phyloP scores from a whole-genome alignment of 306 rosid species.

The Quercus cerris region DNA sequence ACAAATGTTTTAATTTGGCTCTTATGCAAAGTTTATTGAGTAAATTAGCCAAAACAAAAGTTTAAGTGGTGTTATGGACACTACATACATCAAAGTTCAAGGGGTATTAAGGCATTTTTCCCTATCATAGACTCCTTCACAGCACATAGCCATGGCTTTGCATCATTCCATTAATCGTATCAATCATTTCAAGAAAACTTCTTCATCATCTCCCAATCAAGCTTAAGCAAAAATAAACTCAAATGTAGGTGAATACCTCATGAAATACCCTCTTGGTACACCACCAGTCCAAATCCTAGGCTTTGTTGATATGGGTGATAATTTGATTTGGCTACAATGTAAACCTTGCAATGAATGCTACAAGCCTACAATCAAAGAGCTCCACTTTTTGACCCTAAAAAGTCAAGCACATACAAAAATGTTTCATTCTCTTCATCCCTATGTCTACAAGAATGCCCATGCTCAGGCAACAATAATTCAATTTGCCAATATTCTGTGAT shows the following conservation, averaged over 20 bases:
- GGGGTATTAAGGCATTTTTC: too few relatives aligned
- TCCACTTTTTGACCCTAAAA: conserved; percentile 29
- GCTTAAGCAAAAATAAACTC: neutral
- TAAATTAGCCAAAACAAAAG: too few relatives aligned
- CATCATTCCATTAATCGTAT: neutral
- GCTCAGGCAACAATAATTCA: neutral
- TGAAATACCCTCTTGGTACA: conserved; percentile 44
- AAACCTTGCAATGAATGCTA: conserved; percentile 39
- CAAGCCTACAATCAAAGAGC: conserved; percentile 59
- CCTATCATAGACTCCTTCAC: neutral
- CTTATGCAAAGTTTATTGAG: too few relatives aligned
- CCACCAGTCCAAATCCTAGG: conserved; percentile 41
- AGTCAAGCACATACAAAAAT: conserved; percentile 29
- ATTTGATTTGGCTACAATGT: conserved; percentile 54
- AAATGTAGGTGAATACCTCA: conserved; percentile 30
- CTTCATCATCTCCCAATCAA: neutral
- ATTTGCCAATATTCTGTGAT: neutral
- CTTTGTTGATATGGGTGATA: conserved; percentile 53
- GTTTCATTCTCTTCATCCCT: conserved; percentile 4
- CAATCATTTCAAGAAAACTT: neutral
- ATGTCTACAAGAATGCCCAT: neutral
- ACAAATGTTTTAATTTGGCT: too few relatives aligned
- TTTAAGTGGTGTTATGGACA: too few relatives aligned
- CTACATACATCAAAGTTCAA: too few relatives aligned
- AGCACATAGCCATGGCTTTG: neutral